phyloP scores from a whole-genome alignment of 225 moss, liverwort and hornwort genomes.

The Bryum argenteum region DNA sequence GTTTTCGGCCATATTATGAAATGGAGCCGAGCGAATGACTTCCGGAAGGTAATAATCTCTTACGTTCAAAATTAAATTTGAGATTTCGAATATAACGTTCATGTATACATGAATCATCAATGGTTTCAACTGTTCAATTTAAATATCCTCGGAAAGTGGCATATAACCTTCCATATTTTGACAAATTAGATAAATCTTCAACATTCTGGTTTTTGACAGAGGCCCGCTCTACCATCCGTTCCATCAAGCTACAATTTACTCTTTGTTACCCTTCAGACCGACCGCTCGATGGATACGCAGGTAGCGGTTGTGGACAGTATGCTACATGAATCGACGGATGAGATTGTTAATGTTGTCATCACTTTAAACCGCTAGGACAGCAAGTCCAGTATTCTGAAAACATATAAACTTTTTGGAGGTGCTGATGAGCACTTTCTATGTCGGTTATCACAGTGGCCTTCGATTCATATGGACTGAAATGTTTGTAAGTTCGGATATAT shows the following conservation, averaged over 20 bases:
- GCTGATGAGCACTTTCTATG: background rate
- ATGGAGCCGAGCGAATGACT: constrained; percentile 92
- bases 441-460: too few species aligned
- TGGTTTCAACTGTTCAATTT: too few species aligned
- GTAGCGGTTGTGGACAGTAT: constrained; percentile 67
- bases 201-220: constrained; percentile 34
- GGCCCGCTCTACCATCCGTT: constrained; percentile 74
- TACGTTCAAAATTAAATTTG: background rate
- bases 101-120: too few species aligned
- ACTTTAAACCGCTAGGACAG: constrained; percentile 40
- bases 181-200: too few species aligned
- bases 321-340: constrained; percentile 87
- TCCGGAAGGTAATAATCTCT: constrained; percentile 60
- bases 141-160: too few species aligned
- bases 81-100: too few species aligned
- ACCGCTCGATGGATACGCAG: too few species aligned
- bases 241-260: constrained; percentile 57
- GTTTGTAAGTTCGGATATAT: constrained; percentile 48
- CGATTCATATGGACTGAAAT: too few species aligned
- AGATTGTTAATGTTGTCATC: constrained; percentile 52
- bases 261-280: constrained; percentile 72
- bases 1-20: constrained; percentile 83
- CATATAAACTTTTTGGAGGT: constrained; percentile 73
- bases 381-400: constrained; percentile 71
- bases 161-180: too few species aligned